Evolutionary conservation across 2,329 filamentous ascomycete species (phyloP), one percentile per base, ranked within the genome.

Genomic region (Raffaelea albimanens): DNA sequence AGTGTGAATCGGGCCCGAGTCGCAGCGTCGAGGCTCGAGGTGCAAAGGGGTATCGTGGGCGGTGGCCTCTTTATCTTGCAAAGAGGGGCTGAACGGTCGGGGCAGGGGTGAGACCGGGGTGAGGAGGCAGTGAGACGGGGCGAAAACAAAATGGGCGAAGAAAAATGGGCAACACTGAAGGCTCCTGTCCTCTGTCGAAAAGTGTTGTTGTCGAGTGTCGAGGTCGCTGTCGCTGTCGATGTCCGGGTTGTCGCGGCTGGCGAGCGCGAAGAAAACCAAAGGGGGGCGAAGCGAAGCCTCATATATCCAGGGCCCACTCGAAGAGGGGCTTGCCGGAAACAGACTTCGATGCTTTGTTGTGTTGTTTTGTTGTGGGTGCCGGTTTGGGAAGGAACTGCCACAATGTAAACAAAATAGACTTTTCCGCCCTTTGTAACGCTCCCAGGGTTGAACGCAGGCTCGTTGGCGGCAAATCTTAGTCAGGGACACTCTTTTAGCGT

Each of bases 391-490:
- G 34, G 45, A 38, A 50, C 45, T 31, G 45, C 36, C 31, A 39
- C 23, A 49, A 51, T 51, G 49, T 52, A 53, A 53, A 53, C 50
- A 53, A 52, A 39, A 29, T 25, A 13, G 20, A 9, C 11, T 40
- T 40, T 20, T 40, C 20, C 9, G 14, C 14, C 34, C 34, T 38
- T 38, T 38, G 34, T 16, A 7, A 19, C 34, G 34, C n/a, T 16
- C 34, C n/a, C 8, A 5, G 14, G 14, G 8, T 16, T 38, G 7
- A 19, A 16, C 34, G 34, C 34, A 19, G 9, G 34, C 8, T 8
- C 14, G 7, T 8, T 38, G 8, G 14, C 34, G 14, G 25, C 7
- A 29, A 29, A 29, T 29, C 25, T 29, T 29, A 29, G 25, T 29
- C 25, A 29, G 25, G 13, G 25, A 29, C 7, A 13, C 25, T 7